Percentiles rank a stretch among this genome's conserved stretches.
These are phyloP conservation scores for Pseudogymnoascus sp. DNA, from an alignment of 2,329 filamentous ascomycete genomes.

Conservation along the genomic window DNA sequence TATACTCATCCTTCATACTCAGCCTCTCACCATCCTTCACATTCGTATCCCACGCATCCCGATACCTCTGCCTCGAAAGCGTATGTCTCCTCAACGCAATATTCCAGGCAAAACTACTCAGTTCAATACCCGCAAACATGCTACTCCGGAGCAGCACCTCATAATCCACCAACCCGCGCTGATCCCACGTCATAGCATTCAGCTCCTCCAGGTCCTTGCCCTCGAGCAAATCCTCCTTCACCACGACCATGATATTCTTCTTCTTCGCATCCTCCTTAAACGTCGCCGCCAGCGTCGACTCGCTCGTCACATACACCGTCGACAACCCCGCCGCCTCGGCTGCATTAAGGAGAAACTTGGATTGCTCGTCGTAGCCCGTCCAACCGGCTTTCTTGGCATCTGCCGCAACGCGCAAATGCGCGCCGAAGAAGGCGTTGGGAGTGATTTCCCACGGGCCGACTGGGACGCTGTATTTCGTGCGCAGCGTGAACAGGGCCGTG, in stretches of 20 bases:
- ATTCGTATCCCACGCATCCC: neutral
- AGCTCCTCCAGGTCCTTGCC: conserved; percentile 26
- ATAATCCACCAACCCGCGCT: conserved; percentile 39
- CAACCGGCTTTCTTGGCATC: conserved; percentile 30
- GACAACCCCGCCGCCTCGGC: conserved; percentile 22
- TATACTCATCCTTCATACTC: neutral
- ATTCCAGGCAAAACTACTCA: conserved; percentile 37
- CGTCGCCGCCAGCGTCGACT: conserved; percentile 28
- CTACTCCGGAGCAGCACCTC: conserved; percentile 36
- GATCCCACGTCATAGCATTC: conserved; percentile 32
- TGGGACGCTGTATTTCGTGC: conserved; percentile 16
- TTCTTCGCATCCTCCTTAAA: conserved; percentile 31
- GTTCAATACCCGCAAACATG: conserved; percentile 33
- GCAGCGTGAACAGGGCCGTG: conserved; percentile 26
- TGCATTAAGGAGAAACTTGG: conserved; percentile 27
- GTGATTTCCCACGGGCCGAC: conserved; percentile 15
- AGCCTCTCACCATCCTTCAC: neutral
- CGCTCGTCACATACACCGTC: conserved; percentile 35
- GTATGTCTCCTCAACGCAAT: conserved; percentile 31
- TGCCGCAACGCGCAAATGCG: conserved; percentile 29
- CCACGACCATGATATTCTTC: conserved; percentile 31
- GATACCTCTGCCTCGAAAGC: conserved; percentile 11
- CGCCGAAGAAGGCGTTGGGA: conserved; percentile 30
- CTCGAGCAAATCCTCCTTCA: conserved; percentile 36
- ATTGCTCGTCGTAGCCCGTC: conserved; percentile 29